A percentile compares a stretch with the other conserved stretches of the same genome.
Conservation (phyloP, 345 rosid species). For the Bruguiera parviflora region DNA sequence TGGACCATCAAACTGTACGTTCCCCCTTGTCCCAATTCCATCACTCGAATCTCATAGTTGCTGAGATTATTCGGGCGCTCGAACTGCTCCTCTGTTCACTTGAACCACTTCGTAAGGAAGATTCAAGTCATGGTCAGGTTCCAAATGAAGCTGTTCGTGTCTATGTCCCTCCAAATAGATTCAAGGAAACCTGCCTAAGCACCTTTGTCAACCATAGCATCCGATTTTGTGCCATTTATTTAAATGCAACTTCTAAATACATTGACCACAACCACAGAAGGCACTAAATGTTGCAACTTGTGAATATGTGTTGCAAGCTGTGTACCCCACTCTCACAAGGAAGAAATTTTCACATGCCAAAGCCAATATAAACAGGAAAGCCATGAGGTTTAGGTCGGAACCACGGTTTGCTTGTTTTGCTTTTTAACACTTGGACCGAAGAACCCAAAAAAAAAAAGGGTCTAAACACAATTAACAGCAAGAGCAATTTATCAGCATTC, state of each 20-base stretch:
- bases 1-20: constrained; percentile 84
- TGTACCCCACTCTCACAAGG: background rate
- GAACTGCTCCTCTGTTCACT: no score
- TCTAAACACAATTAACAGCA: background rate
- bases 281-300: background rate
- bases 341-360: no score
- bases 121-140: constrained; percentile 65
- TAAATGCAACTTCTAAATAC: background rate
- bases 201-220: background rate
- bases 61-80: no score
- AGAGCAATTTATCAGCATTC: background rate
- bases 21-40: constrained; percentile 77
- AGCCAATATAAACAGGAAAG: background rate
- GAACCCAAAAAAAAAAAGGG: no score
- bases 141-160: constrained; percentile 58
- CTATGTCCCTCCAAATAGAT: constrained; percentile 97
- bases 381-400: background rate
- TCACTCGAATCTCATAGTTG: no score
- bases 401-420: background rate
- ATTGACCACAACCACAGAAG: background rate
- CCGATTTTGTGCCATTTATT: background rate
- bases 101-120: no score
- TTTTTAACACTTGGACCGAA: background rate
- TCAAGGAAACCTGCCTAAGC: constrained; percentile 69
- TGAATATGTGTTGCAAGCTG: background rate